A percentile compares a stretch with the other conserved stretches of the same genome.
phyloP scores from a whole-genome alignment of 345 rosid species.

The Reutealis trisperma region DNA sequence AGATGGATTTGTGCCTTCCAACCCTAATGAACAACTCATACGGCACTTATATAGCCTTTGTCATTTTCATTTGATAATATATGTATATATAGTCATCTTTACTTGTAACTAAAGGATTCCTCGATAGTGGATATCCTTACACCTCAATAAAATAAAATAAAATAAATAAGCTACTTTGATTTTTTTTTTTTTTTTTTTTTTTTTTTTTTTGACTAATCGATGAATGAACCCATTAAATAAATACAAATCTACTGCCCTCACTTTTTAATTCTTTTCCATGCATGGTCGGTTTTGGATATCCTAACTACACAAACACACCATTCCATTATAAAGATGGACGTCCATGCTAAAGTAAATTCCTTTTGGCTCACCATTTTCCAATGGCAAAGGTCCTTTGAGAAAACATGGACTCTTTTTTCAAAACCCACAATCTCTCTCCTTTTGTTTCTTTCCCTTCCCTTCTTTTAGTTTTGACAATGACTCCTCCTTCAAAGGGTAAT shows the following conservation, averaged over 20 bases:
- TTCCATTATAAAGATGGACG: conserved; percentile 21
- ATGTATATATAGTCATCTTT: conserved; percentile 19
- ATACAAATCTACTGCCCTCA: neutral
- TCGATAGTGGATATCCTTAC: conserved; percentile 46
- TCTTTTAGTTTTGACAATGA: conserved; percentile 30
- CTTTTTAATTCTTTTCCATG: conserved; percentile 7
- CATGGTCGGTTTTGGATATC: conserved; percentile 46
- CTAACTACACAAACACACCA: neutral
- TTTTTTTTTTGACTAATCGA: conserved; percentile 20
- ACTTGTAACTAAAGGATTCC: conserved; percentile 54
- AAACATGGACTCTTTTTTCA: conserved; percentile 13
- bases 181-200: conserved; percentile 19
- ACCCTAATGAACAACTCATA: conserved; percentile 6
- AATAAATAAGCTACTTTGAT: conserved; percentile 23
- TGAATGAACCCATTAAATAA: neutral
- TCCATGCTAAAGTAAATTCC: conserved; percentile 42
- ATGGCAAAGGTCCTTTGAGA: conserved; percentile 9
- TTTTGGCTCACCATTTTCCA: conserved; percentile 11
- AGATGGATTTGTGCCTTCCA: conserved; percentile 18
- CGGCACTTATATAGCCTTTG: neutral
- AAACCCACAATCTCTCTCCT: neutral
- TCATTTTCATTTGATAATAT: conserved; percentile 7
- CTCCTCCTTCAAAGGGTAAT: conserved; percentile 19
- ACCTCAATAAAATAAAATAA: conserved; percentile 8
- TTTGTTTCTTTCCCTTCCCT: conserved; percentile 1